These are phyloP conservation scores for Bondarzewia mesenterica DNA, from an alignment of 1,284 basidiomycete species.

Conservation along the genomic window DNA sequence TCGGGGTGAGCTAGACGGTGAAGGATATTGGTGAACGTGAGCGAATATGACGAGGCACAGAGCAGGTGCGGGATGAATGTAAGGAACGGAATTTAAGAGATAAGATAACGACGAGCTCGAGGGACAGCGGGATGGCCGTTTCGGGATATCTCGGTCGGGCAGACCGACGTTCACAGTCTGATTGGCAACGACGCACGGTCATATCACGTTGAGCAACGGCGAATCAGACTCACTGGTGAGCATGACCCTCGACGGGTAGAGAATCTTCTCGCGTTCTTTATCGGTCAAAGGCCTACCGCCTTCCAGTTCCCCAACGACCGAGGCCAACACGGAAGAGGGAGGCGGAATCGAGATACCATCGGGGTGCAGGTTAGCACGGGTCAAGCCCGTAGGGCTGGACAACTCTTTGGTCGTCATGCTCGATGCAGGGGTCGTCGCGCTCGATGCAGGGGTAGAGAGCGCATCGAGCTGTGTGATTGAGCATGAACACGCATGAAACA, in stretches of 20 bases:
- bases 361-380: background rate
- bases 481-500: background rate
- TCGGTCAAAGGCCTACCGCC: slow-evolving; percentile 27
- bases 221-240: slow-evolving; percentile 61
- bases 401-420: no score
- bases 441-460: slow-evolving; percentile 19
- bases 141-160: background rate
- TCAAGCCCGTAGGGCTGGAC: slow-evolving; percentile 4
- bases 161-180: no score
- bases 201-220: background rate
- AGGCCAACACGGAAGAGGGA: slow-evolving; percentile 14
- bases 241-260: slow-evolving; percentile 74
- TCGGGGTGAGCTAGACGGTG: slow-evolving; percentile 52
- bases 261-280: slow-evolving; percentile 61
- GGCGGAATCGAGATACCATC: slow-evolving; percentile 8
- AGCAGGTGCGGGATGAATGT: background rate
- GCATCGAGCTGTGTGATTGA: slow-evolving; percentile 27
- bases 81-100: background rate
- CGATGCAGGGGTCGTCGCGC: slow-evolving; percentile 16
- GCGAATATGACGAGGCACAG: background rate
- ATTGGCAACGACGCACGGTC: background rate
- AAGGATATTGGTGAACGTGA: slow-evolving; percentile 1
- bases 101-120: background rate
- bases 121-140: no score
- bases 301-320: slow-evolving; percentile 10